phyloP scores from a whole-genome alignment of 1,284 basidiomycete species.

The Salmacisia buchloeana region DNA sequence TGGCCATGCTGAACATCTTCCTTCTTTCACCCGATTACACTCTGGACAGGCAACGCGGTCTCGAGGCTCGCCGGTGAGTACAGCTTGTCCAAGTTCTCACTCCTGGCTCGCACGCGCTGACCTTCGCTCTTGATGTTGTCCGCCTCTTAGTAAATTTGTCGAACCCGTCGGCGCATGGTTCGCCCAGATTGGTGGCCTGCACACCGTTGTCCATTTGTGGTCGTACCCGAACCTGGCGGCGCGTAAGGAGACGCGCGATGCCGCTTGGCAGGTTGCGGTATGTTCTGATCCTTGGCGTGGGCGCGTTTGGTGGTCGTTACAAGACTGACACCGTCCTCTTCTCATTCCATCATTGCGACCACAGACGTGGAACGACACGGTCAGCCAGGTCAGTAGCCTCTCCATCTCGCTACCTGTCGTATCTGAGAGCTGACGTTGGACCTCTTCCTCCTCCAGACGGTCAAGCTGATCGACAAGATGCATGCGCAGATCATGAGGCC shows the following conservation, averaged over 20 bases:
- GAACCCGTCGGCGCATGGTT: constrained; percentile 49
- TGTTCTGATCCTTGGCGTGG: neutral
- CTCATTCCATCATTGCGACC: neutral
- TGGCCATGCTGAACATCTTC: neutral
- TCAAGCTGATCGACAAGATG: constrained; percentile 47
- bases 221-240: constrained; percentile 43
- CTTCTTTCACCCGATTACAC: neutral
- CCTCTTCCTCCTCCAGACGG: constrained; percentile 24
- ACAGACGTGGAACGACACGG: constrained; percentile 46
- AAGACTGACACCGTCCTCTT: neutral
- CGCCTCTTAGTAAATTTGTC: constrained; percentile 23
- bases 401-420: neutral
- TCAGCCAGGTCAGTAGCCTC: constrained; percentile 22
- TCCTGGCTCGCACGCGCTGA: too few relatives aligned
- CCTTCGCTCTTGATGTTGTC: too few relatives aligned
- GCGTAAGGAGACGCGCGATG: constrained; percentile 43
- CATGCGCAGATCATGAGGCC: constrained; percentile 47
- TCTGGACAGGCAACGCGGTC: constrained; percentile 27
- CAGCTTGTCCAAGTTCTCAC: too few relatives aligned
- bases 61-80: constrained; percentile 36
- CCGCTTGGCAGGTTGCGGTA: constrained; percentile 46
- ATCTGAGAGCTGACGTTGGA: neutral
- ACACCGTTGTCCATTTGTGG: constrained; percentile 49
- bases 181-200: constrained; percentile 43
- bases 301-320: neutral